phyloP scores from a whole-genome alignment of 768 basidiomycete species.

The Tremella yokohamensis region DNA sequence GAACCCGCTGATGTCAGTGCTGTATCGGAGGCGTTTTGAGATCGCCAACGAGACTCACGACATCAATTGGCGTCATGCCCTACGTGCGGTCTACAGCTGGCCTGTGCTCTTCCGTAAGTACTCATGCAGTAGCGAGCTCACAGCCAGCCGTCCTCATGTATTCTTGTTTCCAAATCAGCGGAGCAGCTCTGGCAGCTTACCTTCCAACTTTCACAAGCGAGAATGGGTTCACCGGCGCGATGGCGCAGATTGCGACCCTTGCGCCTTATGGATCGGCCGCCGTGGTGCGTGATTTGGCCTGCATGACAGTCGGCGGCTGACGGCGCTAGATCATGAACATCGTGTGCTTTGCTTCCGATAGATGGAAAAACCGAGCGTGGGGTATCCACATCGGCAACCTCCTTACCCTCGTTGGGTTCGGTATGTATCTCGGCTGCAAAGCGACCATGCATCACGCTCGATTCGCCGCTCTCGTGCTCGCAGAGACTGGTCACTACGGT shows the following conservation, averaged over 20 bases:
- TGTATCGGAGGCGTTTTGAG: not conserved
- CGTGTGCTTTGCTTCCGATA: conserved; percentile 8
- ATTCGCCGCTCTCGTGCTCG: conserved; percentile 22
- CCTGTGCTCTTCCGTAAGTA: not conserved
- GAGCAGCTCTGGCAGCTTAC: conserved; percentile 21
- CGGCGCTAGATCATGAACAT: too few species aligned
- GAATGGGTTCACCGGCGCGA: conserved; percentile 15
- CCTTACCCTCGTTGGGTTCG: conserved; percentile 19
- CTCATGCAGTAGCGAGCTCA: not conserved
- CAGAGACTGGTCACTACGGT: conserved; percentile 19
- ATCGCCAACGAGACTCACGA: conserved; percentile 8
- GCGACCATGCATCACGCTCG: conserved; percentile 12
- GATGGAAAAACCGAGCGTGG: conserved; percentile 11
- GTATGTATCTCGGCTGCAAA: conserved; percentile 15
- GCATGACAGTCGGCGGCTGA: too few species aligned
- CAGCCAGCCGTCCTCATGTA: conserved; percentile 6
- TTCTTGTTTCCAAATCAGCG: conserved; percentile 13
- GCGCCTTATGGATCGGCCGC: too few species aligned
- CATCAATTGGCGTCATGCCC: conserved; percentile 27
- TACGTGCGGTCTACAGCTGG: conserved; percentile 1
- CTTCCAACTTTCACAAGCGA: conserved; percentile 23
- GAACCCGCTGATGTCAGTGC: too few species aligned
- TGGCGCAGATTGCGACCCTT: conserved; percentile 10
- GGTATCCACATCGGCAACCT: conserved; percentile 15
- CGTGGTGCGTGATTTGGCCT: too few species aligned